Conservation (phyloP, 371 early-diverging fungal species). For the Apophysomyces variabilis region DNA sequence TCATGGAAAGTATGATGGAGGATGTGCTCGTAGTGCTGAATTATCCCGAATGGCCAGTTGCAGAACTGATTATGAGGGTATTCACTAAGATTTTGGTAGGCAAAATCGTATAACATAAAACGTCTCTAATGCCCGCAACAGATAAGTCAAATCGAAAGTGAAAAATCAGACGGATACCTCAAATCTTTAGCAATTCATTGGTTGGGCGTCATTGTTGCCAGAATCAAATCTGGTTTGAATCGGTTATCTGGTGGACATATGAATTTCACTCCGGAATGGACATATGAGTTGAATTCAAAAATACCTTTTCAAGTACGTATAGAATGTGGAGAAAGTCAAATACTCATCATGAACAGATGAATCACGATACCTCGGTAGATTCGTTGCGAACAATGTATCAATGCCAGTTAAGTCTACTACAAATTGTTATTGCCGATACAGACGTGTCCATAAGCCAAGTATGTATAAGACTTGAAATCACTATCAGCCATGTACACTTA, state of each 20-base stretch:
- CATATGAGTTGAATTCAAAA: constrained; percentile 30
- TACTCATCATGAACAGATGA: constrained; percentile 10
- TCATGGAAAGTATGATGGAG: constrained; percentile 72
- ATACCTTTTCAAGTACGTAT: constrained; percentile 27
- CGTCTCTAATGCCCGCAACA: not conserved
- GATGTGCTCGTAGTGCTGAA: constrained; percentile 76
- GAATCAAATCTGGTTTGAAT: constrained; percentile 46
- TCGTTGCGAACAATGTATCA: constrained; percentile 29
- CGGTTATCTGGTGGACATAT: constrained; percentile 18
- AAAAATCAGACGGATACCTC: constrained; percentile 61
- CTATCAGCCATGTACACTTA: not conserved
- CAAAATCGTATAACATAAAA: not conserved
- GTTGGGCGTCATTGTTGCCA: constrained; percentile 69
- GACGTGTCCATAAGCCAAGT: constrained; percentile 16
- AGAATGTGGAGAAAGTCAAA: not conserved
- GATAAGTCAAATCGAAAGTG: constrained; percentile 64
- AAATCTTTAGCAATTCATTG: constrained; percentile 78
- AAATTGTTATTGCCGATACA: constrained; percentile 11
- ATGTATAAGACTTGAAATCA: not conserved
- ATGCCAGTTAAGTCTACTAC: constrained; percentile 32
- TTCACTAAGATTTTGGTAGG: constrained; percentile 70
- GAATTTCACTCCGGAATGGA: constrained; percentile 40
- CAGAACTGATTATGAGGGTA: constrained; percentile 69
- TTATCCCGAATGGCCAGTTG: constrained; percentile 93
- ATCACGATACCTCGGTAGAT: constrained; percentile 19